These are phyloP conservation scores for Lentinula detonsa DNA, from an alignment of 768 basidiomycete genomes.

Conservation along the genomic window DNA sequence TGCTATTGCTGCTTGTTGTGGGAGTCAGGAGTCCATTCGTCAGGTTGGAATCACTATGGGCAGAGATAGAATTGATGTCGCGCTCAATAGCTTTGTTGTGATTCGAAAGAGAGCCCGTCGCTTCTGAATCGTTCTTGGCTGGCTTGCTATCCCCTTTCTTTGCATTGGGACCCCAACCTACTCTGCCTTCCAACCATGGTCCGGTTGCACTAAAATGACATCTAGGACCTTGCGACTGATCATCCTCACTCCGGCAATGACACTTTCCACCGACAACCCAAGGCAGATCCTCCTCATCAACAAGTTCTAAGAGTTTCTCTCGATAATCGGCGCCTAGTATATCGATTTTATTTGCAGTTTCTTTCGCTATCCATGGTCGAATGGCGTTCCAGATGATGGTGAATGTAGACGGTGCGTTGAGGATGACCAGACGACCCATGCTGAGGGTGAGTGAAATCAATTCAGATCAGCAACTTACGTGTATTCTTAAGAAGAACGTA, in stretches of 20 bases:
- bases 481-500: constrained; percentile 26
- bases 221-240: constrained; percentile 14
- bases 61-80: not conserved
- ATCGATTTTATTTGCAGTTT: constrained; percentile 62
- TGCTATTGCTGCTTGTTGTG: not conserved
- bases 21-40: not conserved
- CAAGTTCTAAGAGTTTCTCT: constrained; percentile 46
- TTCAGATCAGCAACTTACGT: not conserved
- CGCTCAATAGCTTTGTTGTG: not conserved
- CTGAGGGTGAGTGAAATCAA: constrained; percentile 25
- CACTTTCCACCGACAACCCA: constrained; percentile 58
- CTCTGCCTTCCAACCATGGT: constrained; percentile 63
- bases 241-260: constrained; percentile 46
- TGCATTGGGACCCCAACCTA: constrained; percentile 40
- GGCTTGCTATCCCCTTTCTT: constrained; percentile 7
- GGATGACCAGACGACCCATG: constrained; percentile 66
- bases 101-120: not conserved
- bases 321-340: constrained; percentile 60
- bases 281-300: constrained; percentile 64
- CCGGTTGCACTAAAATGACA: constrained; percentile 61
- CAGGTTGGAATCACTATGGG: not conserved
- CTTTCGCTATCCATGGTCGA: constrained; percentile 69
- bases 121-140: not conserved
- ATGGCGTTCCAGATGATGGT: constrained; percentile 66
- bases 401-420: constrained; percentile 72